These are phyloP conservation scores for Globisporangium cystogenes DNA, from an alignment of 352 stramenopile genomes.

Conservation along the genomic window DNA sequence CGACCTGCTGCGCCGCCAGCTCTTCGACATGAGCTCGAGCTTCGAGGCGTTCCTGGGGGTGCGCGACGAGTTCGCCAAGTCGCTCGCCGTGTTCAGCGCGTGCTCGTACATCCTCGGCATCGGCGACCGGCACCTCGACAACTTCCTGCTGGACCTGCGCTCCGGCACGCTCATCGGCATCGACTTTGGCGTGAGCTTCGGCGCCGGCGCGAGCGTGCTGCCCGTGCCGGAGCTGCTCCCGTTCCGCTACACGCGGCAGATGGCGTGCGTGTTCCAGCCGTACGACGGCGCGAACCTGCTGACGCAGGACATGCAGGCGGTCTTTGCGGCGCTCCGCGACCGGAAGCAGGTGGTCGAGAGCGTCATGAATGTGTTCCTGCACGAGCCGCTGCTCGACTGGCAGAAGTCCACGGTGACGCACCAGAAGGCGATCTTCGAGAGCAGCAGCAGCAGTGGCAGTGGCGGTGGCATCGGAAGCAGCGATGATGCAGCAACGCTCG, in stretches of 20 bases:
- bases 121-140: constrained; percentile 89
- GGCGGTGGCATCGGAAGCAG: too few relatives aligned
- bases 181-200: constrained; percentile 92
- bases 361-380: constrained; percentile 90
- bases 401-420: constrained; percentile 63
- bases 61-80: constrained; percentile 79
- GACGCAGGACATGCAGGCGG: constrained; percentile 77
- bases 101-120: constrained; percentile 89
- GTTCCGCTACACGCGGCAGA: constrained; percentile 84
- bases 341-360: constrained; percentile 83
- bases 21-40: constrained; percentile 61
- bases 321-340: constrained; percentile 77
- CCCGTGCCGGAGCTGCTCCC: constrained; percentile 88
- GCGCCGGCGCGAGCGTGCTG: constrained; percentile 71
- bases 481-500: constrained; percentile 4
- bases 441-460: constrained; percentile 1
- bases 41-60: constrained; percentile 83
- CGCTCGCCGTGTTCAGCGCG: constrained; percentile 79
- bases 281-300: constrained; percentile 65
- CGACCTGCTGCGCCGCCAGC: constrained; percentile 70
- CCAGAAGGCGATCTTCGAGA: constrained; percentile 50
- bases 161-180: constrained; percentile 85
- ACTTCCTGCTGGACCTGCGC: constrained; percentile 81
- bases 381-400: constrained; percentile 91
- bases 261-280: constrained; percentile 63